phyloP scores from a whole-genome alignment of 495 filamentous ascomycete genomes.

The Trichoderma asperelloides region DNA sequence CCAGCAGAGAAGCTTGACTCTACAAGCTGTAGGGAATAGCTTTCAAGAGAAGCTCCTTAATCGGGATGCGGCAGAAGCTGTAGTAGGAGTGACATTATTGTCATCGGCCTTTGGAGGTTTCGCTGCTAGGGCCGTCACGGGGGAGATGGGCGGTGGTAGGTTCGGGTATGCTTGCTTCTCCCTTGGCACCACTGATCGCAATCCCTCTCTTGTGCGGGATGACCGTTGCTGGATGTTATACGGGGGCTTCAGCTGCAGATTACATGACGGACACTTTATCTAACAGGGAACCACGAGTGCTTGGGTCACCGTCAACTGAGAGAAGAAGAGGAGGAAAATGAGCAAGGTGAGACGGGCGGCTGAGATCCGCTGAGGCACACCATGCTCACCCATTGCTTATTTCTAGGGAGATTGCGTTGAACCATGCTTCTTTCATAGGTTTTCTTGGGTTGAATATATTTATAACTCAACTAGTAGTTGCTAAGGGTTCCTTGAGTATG shows the following conservation, averaged over 20 bases:
- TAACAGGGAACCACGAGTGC: background rate
- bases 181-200: background rate
- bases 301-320: background rate
- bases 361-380: no score
- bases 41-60: background rate
- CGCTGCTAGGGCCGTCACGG: no score
- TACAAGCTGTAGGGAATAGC: background rate
- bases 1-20: background rate
- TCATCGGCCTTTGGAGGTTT: background rate
- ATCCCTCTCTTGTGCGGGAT: background rate
- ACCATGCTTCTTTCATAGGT: no score
- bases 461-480: no score
- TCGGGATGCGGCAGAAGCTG: background rate
- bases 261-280: background rate
- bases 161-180: background rate
- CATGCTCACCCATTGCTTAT: no score
- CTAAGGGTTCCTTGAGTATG: no score
- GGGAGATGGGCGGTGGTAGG: background rate
- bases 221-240: background rate
- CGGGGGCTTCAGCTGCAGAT: background rate
- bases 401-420: no score
- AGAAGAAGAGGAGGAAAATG: no score
- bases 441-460: no score
- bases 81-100: background rate
- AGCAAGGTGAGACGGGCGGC: no score